These are phyloP conservation scores for Aspergillus ellipticus DNA, from an alignment of 495 filamentous ascomycete species.

Conservation along the genomic window DNA sequence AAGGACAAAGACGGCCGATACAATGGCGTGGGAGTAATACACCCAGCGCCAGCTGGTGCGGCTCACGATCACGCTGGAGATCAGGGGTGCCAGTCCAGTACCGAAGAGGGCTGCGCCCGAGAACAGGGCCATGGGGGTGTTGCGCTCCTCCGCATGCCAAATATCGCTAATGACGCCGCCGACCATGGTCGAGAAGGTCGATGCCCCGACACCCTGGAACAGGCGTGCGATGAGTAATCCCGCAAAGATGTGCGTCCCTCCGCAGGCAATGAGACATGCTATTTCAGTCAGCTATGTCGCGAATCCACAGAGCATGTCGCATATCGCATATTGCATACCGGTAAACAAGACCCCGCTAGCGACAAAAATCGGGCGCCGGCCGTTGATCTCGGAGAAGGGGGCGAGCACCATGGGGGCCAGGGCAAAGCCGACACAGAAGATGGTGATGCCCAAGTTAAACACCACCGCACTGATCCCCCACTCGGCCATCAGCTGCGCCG, in stretches of 20 bases:
- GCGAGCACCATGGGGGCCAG: constrained; percentile 87
- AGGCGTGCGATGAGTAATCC: constrained; percentile 78
- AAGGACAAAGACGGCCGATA: constrained; percentile 59
- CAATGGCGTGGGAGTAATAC: constrained; percentile 81
- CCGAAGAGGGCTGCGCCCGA: constrained; percentile 71
- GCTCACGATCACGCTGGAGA: constrained; percentile 66
- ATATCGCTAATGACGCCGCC: constrained; percentile 90
- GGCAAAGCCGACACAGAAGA: constrained; percentile 79
- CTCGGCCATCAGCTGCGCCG: constrained; percentile 56
- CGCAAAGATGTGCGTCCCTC: constrained; percentile 63
- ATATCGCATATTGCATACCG: constrained; percentile 27
- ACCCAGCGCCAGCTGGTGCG: constrained; percentile 79
- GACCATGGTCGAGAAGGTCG: constrained; percentile 88
- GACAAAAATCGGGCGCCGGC: constrained; percentile 77
- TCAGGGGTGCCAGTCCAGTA: constrained; percentile 75
- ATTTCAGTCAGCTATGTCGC: constrained; percentile 2
- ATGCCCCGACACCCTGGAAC: constrained; percentile 68
- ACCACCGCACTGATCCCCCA: constrained; percentile 62
- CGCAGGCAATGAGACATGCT: constrained; percentile 70
- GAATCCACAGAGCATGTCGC: neutral
- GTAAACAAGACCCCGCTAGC: constrained; percentile 66
- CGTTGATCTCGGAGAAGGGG: constrained; percentile 85
- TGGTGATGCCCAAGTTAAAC: constrained; percentile 72
- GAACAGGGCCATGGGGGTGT: constrained; percentile 89
- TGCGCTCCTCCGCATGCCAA: constrained; percentile 73